Percentiles rank a stretch among this genome's conserved stretches.
Evolutionary conservation across 257 asterid genomes (phyloP).

Genomic region (Avicennia marina): DNA sequence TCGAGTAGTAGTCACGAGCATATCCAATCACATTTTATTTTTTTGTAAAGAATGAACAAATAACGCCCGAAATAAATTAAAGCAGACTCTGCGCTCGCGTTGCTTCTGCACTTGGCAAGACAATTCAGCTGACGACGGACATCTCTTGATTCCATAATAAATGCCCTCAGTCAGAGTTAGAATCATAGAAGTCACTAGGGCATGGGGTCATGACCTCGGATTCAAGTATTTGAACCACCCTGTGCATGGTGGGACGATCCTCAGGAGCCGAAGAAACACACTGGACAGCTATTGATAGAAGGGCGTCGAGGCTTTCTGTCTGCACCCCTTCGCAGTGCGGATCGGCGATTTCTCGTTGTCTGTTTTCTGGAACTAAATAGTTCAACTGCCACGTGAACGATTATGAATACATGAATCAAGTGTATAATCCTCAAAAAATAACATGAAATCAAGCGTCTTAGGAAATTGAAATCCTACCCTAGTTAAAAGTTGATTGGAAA

Average conservation of each 20-base stretch:
- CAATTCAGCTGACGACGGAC: conserved; percentile 26
- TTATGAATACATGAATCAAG: neutral
- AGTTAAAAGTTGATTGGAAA: too few relatives aligned
- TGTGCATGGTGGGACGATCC: conserved; percentile 92
- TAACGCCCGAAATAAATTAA: conserved; percentile 14
- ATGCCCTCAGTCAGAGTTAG: conserved; percentile 61
- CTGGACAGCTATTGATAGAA: conserved; percentile 72
- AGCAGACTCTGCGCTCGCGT: conserved; percentile 28
- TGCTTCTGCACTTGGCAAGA: conserved; percentile 29
- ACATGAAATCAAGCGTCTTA: too few relatives aligned
- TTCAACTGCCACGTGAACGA: conserved; percentile 54
- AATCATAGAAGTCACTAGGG: conserved; percentile 90
- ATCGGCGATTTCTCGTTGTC: conserved; percentile 81
- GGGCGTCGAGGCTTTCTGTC: conserved; percentile 68
- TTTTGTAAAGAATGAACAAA: conserved; percentile 51
- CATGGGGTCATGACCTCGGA: conserved; percentile 88
- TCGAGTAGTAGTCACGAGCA: conserved; percentile 20
- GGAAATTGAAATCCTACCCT: too few relatives aligned
- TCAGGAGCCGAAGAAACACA: conserved; percentile 83
- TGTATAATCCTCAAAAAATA: too few relatives aligned
- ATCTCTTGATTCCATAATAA: conserved; percentile 8
- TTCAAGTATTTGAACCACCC: conserved; percentile 87
- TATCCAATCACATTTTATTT: conserved; percentile 16
- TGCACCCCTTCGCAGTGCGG: conserved; percentile 73
- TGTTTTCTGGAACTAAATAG: conserved; percentile 62